Evolutionary conservation across 257 asterid species (phyloP), one percentile per base, ranked within the genome.

Genomic region (Buddleja alternifolia): DNA sequence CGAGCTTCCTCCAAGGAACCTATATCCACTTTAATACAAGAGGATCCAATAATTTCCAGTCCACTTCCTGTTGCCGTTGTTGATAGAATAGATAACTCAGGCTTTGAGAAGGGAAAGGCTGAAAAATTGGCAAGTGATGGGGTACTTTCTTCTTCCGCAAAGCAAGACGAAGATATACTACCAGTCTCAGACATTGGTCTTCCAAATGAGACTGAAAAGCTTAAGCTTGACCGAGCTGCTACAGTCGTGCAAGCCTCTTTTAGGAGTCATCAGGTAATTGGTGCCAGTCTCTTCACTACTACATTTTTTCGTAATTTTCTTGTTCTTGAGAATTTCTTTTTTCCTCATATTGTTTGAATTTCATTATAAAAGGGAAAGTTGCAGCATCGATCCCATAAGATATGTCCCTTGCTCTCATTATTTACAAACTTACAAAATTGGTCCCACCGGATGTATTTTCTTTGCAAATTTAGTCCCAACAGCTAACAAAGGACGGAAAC

Each of bases 191-290:
- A 75, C 21, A 60, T 71, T 71, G 70, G 60, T 66, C 53, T 25
- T 56, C 47, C 69, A 5, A 71, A 71, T 69, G 81, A 66, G 37
- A 37, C 79, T 39, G 81, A 78, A 69, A 72, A 42, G 50, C 51
- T 56, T 51, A 68, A 34, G 75, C 88, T 72, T 63, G 86, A 80
- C 41, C 74, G 69, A 84, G 93, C 93, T 74, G 90, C 90, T 67
- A 70, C 59, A 17, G 76, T 78, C 53, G 74, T 70, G 14, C 90
- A 84, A 75, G 83, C 90, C 56, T 79, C 74, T 60, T 68, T 82
- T 55, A 77, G 88, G 69, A 80, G 90, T 71, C 68, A 73, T 69
- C 72, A 74, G 85, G 93, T 84, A 83, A 46, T 23, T 64, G 42
- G 29, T 71, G 10, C 51, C 60, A 10, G 50, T 63, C 19, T 69